Conservation (phyloP, 108 stramenopile genomes). For the Chaetoceros tenuissimus region DNA sequence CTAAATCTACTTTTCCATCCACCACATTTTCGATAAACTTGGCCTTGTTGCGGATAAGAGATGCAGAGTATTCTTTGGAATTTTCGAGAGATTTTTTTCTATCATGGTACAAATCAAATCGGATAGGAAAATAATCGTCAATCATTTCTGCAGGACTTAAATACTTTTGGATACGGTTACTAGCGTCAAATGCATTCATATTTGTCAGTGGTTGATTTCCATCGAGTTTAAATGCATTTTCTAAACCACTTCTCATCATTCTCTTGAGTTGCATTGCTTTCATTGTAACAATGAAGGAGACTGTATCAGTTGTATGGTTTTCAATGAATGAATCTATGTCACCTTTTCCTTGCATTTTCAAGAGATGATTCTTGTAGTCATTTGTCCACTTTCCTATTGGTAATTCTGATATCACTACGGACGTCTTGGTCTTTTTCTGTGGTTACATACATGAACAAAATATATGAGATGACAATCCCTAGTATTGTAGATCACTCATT, state of each 20-base stretch:
- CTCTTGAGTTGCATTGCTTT: conserved; percentile 39
- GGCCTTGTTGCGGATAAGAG: conserved; percentile 61
- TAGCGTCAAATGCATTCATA: conserved; percentile 84
- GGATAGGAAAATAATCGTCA: conserved; percentile 66
- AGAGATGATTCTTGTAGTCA: conserved; percentile 64
- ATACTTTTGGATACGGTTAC: conserved; percentile 54
- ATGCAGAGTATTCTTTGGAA: conserved; percentile 48
- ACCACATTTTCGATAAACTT: conserved; percentile 75
- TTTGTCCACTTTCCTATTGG: conserved; percentile 84
- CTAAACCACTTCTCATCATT: conserved; percentile 34
- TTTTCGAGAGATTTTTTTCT: conserved; percentile 64
- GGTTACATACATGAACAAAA: too few species aligned
- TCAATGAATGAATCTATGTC: conserved; percentile 59
- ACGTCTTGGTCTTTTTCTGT: conserved; percentile 20
- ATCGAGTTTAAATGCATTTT: conserved; percentile 57
- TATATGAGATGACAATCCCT: too few species aligned
- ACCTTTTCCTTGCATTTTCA: conserved; percentile 52
- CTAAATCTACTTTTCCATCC: conserved; percentile 42
- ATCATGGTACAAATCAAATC: conserved; percentile 66
- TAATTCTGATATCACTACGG: conserved; percentile 74
- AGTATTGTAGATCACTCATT: too few species aligned
- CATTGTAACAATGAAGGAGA: conserved; percentile 59
- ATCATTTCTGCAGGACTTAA: conserved; percentile 57
- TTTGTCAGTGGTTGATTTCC: conserved; percentile 59
- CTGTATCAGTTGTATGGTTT: conserved; percentile 78